Conservation (phyloP, 495 filamentous ascomycete genomes). For the Neurospora sp. region DNA sequence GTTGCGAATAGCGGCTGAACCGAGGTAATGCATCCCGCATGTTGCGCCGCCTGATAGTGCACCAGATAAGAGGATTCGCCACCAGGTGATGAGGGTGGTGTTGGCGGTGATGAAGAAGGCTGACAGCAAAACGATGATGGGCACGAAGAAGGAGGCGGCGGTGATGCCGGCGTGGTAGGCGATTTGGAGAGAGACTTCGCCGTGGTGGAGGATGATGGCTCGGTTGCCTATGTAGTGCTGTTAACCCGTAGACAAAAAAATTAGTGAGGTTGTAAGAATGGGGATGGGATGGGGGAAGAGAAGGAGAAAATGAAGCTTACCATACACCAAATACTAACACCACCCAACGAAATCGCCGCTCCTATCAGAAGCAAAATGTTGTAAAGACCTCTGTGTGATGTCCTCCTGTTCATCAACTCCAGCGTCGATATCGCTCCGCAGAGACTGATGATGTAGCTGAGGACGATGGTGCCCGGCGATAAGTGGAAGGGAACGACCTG, state of each 20-base stretch:
- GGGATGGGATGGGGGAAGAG: no score
- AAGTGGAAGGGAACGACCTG: conserved; percentile 45
- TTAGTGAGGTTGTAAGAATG: no score
- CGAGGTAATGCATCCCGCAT: conserved; percentile 85
- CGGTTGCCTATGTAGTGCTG: conserved; percentile 75
- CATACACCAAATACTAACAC: conserved; percentile 62
- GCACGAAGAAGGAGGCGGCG: conserved; percentile 69
- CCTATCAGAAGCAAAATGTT: conserved; percentile 68
- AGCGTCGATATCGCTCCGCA: conserved; percentile 69
- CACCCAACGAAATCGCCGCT: conserved; percentile 69
- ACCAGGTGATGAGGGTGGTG: conserved; percentile 43
- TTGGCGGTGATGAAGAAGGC: conserved; percentile 61
- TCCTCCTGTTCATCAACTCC: conserved; percentile 71
- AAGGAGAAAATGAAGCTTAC: conserved; percentile 13
- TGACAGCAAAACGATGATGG: conserved; percentile 58
- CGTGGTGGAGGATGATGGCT: conserved; percentile 59
- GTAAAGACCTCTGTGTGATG: conserved; percentile 52
- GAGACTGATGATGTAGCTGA: conserved; percentile 70
- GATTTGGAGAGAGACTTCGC: conserved; percentile 53
- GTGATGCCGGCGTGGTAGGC: conserved; percentile 65
- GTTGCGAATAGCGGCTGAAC: conserved; percentile 72
- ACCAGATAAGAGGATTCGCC: conserved; percentile 53
- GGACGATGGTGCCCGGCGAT: conserved; percentile 51
- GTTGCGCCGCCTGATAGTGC: conserved; percentile 60
- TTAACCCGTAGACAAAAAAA: no score